These are phyloP conservation scores for Backusella liffmaniae DNA, from an alignment of 192 early-diverging fungal genomes.

Conservation along the genomic window DNA sequence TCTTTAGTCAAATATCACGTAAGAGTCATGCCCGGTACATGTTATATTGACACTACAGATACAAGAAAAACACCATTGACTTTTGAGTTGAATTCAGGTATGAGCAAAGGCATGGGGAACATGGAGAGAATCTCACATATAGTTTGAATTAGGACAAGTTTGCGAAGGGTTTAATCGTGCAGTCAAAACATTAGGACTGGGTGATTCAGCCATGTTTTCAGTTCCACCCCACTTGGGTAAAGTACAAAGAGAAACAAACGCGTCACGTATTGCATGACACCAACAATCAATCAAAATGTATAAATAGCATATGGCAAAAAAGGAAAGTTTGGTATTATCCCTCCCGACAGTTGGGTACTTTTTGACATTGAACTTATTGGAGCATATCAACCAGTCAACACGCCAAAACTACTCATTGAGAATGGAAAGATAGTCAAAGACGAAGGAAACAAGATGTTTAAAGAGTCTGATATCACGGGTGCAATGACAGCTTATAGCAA, in stretches of 20 bases:
- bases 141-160: background rate
- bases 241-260: background rate
- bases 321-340: background rate
- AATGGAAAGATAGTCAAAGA: constrained; percentile 37
- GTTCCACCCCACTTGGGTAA: background rate
- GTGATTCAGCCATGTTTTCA: background rate
- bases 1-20: background rate
- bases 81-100: constrained; percentile 3
- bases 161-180: background rate
- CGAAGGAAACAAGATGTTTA: constrained; percentile 41
- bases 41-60: background rate
- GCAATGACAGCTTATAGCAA: constrained; percentile 34
- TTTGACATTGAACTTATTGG: background rate
- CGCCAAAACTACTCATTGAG: background rate
- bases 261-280: background rate
- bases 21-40: background rate
- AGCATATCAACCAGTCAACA: background rate
- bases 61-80: background rate
- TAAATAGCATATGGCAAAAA: constrained; percentile 12
- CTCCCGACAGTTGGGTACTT: background rate
- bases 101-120: background rate
- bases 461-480: constrained; percentile 22
- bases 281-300: background rate
- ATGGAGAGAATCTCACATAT: background rate
- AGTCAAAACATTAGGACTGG: background rate